Base-by-base conservation (phyloP, 441 rosid species). In the Adansonia gregorii region DNA sequence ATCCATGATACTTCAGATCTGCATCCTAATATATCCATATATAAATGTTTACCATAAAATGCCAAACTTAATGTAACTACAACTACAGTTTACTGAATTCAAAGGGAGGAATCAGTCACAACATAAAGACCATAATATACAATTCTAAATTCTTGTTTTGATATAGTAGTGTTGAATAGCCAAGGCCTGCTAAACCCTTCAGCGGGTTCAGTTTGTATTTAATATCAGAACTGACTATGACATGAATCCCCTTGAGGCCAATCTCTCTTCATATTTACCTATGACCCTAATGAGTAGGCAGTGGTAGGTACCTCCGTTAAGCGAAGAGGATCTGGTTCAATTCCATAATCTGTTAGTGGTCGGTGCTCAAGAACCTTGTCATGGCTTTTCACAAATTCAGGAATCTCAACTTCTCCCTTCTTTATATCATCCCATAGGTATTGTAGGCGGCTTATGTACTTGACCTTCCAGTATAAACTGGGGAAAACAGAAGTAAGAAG, bases 301-400 rank as follows among this genome's bases (percentile, higher is more conserved):
- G 93, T 71, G 71, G 78, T 59, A 2, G 94, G 92, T 63, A 87
- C 82, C 83, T 89, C 97, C 3, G 87, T 64, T 71, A 93, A 80
- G 72, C 87, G 88, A 54, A 88, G 84, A 55, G 91, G 95, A 84
- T 91, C 95, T 2, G 97, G 98, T 87, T 93, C 99, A 43, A 91
- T 93, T 46, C 99, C 95, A 68, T 91, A 91, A 77, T 89, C 95
- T 0, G 90, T 91, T 49, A 91, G 87, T 8, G 93, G 95, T 77
- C 95, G 88, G 84, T 87, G 90, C 87, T 89, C 93, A 0, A 91
- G 90, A 81, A 91, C 85, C 43, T 85, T 70, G 63, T 91, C 95
- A 35, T 91, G 95, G 55, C 79, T 76, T 15, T 82, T 80, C 64
- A 89, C 95, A 84, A 91, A 86, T 73, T 88, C 91, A 1, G 95